Evolutionary conservation across 2,329 filamentous ascomycete species (phyloP).

Genomic region (Clonostachys solani): DNA sequence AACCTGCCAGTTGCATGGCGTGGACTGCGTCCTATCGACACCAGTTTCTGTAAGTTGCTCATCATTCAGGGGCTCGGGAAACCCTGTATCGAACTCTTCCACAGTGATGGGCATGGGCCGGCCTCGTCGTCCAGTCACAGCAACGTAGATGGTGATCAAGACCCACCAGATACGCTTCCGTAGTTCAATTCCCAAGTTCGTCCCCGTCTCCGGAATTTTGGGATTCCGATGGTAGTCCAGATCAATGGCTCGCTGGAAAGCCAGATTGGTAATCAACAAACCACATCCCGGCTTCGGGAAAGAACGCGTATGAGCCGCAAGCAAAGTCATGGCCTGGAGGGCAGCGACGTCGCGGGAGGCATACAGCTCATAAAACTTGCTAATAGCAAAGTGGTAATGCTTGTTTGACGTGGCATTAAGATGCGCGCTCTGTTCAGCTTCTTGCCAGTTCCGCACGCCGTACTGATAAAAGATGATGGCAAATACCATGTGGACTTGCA

Average conservation of each 20-base stretch:
- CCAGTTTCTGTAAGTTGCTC: constrained; percentile 63
- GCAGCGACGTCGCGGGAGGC: constrained; percentile 59
- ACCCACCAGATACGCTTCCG: constrained; percentile 77
- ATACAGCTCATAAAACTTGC: constrained; percentile 62
- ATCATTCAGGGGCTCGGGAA: constrained; percentile 69
- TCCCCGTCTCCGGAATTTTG: constrained; percentile 36
- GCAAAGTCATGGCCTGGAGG: constrained; percentile 69
- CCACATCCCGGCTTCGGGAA: constrained; percentile 78
- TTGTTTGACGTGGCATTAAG: constrained; percentile 65
- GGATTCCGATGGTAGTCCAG: constrained; percentile 71
- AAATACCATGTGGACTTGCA: constrained; percentile 75
- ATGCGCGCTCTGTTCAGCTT: constrained; percentile 45
- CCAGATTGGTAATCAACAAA: constrained; percentile 61
- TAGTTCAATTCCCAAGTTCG: constrained; percentile 66
- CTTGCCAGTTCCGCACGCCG: constrained; percentile 62
- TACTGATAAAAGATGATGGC: constrained; percentile 76
- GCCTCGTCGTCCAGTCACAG: constrained; percentile 72
- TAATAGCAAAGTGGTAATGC: constrained; percentile 74
- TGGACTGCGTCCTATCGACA: constrained; percentile 46
- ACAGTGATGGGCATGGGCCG: constrained; percentile 70
- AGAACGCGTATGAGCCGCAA: constrained; percentile 67
- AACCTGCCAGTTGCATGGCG: constrained; percentile 64
- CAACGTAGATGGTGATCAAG: constrained; percentile 60
- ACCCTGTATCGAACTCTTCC: constrained; percentile 75
- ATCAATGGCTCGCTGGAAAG: constrained; percentile 68